Conservation (phyloP, 139 green algal species). For the Chlorella sp. region DNA sequence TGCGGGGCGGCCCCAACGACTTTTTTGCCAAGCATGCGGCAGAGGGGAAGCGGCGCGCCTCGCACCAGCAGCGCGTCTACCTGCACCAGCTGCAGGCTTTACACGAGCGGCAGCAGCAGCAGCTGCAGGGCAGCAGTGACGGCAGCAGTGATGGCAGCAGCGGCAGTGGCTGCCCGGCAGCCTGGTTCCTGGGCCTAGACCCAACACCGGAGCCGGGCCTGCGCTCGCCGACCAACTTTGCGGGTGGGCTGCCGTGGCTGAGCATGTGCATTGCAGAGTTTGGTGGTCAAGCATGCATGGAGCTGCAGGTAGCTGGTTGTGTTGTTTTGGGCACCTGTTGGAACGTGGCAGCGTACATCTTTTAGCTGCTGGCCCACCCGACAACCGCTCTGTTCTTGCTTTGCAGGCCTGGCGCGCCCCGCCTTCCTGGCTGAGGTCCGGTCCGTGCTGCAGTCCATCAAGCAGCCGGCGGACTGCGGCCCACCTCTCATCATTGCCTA, state of each 20-base stretch:
- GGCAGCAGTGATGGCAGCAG: neutral
- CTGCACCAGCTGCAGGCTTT: constrained; percentile 25
- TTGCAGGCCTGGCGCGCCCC: constrained; percentile 8
- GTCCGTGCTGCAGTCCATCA: neutral
- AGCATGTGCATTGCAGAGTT: neutral
- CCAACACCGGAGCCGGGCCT: constrained; percentile 59
- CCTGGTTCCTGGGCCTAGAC: constrained; percentile 67
- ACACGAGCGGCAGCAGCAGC: too few species aligned
- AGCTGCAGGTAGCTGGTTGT: too few species aligned
- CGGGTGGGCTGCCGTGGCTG: constrained; percentile 29
- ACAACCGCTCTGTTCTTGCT: too few species aligned
- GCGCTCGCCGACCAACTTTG: constrained; percentile 71
- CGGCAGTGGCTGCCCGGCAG: constrained; percentile 8
- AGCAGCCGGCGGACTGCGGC: neutral
- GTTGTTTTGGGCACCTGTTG: too few species aligned
- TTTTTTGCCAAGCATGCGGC: constrained; percentile 48
- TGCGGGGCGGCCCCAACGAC: constrained; percentile 49
- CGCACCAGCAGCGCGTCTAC: constrained; percentile 25
- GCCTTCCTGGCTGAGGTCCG: constrained; percentile 30
- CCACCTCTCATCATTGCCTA: constrained; percentile 53
- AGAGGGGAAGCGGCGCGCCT: constrained; percentile 35
- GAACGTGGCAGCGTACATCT: too few species aligned
- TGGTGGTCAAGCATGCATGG: too few species aligned
- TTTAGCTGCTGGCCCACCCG: too few species aligned
- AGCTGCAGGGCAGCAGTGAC: neutral